Evolutionary conservation across 345 rosid species (phyloP).

Genomic region (Kernera saxatilis): DNA sequence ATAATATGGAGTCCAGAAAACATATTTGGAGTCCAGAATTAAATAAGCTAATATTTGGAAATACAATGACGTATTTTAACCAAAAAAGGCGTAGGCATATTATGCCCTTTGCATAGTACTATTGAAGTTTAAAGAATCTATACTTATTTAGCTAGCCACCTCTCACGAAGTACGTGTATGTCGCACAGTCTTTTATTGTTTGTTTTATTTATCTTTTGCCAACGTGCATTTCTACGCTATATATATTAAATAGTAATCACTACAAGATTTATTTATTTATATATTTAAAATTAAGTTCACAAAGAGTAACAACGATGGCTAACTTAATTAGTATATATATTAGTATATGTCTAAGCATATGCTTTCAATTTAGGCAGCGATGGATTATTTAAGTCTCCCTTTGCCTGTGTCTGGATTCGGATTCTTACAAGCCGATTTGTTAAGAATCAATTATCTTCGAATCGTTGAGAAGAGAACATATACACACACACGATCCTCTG

Average conservation of each 20-base stretch:
- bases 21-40: neutral
- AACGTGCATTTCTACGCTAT: constrained; percentile 3
- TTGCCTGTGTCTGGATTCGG: constrained; percentile 17
- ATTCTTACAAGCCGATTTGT: constrained; percentile 15
- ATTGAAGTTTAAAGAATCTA: constrained; percentile 12
- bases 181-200: neutral
- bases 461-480: constrained; percentile 22
- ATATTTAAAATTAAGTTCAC: neutral
- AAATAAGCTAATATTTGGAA: neutral
- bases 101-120: neutral
- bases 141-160: constrained; percentile 10
- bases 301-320: constrained; percentile 16
- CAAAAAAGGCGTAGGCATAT: constrained; percentile 1
- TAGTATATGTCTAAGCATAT: constrained; percentile 33
- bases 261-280: neutral
- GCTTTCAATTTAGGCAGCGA: constrained; percentile 17
- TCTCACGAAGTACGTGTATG: constrained; percentile 13
- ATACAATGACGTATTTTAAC: neutral
- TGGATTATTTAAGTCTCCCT: constrained; percentile 15
- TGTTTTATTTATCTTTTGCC: neutral
- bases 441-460: constrained; percentile 21
- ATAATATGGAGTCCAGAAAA: no score
- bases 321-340: constrained; percentile 23
- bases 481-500: neutral
- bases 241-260: neutral